A percentile compares a stretch with the other conserved stretches of the same genome.
Evolutionary conservation across 2,329 filamentous ascomycete species (phyloP).

Genomic region (Davidsoniella neocaledoniae): DNA sequence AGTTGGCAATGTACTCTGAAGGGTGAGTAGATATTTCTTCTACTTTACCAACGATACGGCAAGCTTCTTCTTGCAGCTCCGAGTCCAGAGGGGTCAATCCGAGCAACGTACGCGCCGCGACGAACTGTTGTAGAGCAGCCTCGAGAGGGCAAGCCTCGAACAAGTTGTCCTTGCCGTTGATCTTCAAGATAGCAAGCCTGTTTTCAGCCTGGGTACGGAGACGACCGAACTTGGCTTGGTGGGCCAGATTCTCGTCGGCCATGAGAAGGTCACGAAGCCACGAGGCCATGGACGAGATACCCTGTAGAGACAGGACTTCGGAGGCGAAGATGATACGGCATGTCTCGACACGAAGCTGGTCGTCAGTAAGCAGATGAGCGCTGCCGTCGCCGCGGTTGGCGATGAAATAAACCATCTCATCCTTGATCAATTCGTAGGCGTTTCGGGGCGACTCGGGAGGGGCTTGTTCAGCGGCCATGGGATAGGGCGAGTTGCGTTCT

Average conservation of each 20-base stretch:
- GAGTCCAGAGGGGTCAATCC: conserved; percentile 43
- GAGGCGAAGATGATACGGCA: conserved; percentile 39
- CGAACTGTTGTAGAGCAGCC: conserved; percentile 35
- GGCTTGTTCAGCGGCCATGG: conserved; percentile 31
- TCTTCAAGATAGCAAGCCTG: conserved; percentile 30
- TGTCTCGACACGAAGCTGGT: conserved; percentile 40
- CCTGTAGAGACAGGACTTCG: conserved; percentile 28
- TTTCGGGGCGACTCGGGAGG: conserved; percentile 32
- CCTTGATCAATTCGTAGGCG: conserved; percentile 44
- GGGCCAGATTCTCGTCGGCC: conserved; percentile 26
- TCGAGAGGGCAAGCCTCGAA: conserved; percentile 42
- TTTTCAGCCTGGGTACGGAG: conserved; percentile 30
- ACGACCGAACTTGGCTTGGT: conserved; percentile 31
- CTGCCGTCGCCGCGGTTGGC: conserved; percentile 27
- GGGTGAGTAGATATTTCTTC: conserved; percentile 34
- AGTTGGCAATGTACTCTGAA: conserved; percentile 35
- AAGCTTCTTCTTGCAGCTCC: conserved; percentile 43
- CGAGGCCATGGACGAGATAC: conserved; percentile 23
- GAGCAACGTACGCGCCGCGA: conserved; percentile 31
- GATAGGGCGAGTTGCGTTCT: conserved; percentile 39
- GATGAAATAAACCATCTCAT: conserved; percentile 37
- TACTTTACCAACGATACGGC: conserved; percentile 38
- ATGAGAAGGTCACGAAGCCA: conserved; percentile 46
- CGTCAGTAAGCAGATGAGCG: conserved; percentile 28
- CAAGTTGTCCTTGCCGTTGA: conserved; percentile 40